Base-by-base conservation (phyloP, 1,284 basidiomycete genomes). In the Mycosarcoma maydis region DNA sequence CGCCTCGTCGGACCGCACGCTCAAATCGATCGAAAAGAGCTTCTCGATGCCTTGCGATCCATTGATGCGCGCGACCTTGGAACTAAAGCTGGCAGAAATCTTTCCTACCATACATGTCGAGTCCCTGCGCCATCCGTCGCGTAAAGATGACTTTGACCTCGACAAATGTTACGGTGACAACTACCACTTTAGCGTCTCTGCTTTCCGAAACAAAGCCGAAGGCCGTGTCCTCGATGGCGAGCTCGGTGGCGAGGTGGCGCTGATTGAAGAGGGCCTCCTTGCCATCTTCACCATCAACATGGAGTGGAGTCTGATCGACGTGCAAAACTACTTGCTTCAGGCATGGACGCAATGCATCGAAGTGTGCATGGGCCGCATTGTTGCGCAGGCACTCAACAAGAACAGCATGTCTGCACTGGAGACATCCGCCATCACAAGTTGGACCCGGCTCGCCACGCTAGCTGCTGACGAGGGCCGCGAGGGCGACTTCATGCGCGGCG, bases 401-500 rank as follows among this genome's bases (percentile, higher is more conserved):
- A 86, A 86, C 42, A 50, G 49, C 38, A 46, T 48, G 42, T n/a
- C 41, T 11, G 40, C 59, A 23, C 24, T 75, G 3, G 68, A 50
- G 11, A 57, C 62, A 29, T 52, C 55, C 30, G 42, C 51, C 42
- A 53, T 71, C n/a, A 48, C 55, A 2, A 41, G 56, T 8, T 76
- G 75, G 75, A 69, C 58, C 4, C 40, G 44, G 6, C 55, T 69
- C 13, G 72, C 70, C 3, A 73, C 52, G 20, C 44, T 70, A 3
- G 86, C 94, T 23, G 87, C 91, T 0, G 82, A 83, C 16, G 93
- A 94, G 82, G 85, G 84, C 40, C 86, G 91, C 20, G 86, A 85
- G 6, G 93, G 92, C 1, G 90, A 93, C 64, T 89, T 94, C 85
- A 92, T 94, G 88, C 86, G 89, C 0, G 87, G 87, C 1, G 88